phyloP scores from a whole-genome alignment of 352 stramenopile genomes.

The Plasmopara halstedii region DNA sequence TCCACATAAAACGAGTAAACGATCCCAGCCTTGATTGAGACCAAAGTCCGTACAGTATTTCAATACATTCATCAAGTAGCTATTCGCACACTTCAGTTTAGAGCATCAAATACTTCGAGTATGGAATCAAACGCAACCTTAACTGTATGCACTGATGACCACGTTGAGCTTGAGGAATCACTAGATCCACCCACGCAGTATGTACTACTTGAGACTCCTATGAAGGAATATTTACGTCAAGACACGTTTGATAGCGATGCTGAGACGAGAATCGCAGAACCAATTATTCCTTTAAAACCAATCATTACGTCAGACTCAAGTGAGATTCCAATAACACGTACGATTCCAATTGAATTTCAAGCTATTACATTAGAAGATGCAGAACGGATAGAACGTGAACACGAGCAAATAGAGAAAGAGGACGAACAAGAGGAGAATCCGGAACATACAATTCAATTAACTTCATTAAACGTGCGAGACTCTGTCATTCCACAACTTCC shows the following conservation, averaged over 20 bases:
- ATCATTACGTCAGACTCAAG: neutral
- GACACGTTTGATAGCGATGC: slow-evolving; percentile 36
- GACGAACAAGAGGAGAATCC: no score
- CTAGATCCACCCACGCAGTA: slow-evolving; percentile 17
- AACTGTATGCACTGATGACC: neutral
- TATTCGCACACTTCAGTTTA: neutral
- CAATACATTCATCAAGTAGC: neutral
- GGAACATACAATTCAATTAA: slow-evolving; percentile 30
- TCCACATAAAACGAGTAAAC: no score
- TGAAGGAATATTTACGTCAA: slow-evolving; percentile 22
- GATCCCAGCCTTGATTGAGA: no score
- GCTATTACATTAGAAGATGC: slow-evolving; percentile 14
- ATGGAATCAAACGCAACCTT: slow-evolving; percentile 6
- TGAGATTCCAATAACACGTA: slow-evolving; percentile 8
- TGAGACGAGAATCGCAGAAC: slow-evolving; percentile 6
- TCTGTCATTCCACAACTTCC: slow-evolving; percentile 27
- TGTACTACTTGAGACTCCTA: slow-evolving; percentile 30
- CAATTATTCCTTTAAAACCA: slow-evolving; percentile 1
- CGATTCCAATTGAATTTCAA: slow-evolving; percentile 10
- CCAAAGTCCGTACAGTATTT: no score
- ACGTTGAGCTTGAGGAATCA: neutral
- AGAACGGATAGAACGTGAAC: neutral
- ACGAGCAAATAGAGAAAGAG: slow-evolving; percentile 10
- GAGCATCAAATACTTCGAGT: neutral
- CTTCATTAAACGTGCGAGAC: slow-evolving; percentile 19